These are phyloP conservation scores for Achaetomium macrosporum DNA, from an alignment of 2,329 filamentous ascomycete species.

Conservation along the genomic window DNA sequence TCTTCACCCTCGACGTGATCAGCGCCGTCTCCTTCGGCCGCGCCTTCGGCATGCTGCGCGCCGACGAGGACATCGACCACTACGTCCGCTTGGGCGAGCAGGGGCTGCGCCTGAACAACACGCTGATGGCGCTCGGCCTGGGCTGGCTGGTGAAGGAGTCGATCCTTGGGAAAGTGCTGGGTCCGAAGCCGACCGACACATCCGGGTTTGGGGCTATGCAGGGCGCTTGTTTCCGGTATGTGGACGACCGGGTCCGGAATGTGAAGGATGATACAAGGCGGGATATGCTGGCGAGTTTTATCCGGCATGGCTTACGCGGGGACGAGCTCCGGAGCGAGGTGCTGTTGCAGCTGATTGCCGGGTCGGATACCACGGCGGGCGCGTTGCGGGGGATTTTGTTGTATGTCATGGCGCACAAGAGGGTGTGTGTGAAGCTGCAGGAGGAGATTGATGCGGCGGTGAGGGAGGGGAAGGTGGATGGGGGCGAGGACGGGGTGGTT, in stretches of 20 bases:
- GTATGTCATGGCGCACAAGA: constrained; percentile 14
- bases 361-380: constrained; percentile 18
- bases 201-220: constrained; percentile 34
- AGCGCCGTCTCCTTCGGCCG: constrained; percentile 46
- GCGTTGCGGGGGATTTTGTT: constrained; percentile 16
- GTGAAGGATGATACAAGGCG: constrained; percentile 14
- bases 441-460: constrained; percentile 17
- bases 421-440: constrained; percentile 17
- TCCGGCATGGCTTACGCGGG: constrained; percentile 25
- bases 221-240: constrained; percentile 25
- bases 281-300: constrained; percentile 30
- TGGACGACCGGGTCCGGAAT: constrained; percentile 25
- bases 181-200: constrained; percentile 26
- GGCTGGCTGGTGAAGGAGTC: constrained; percentile 8
- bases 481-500: constrained; percentile 4
- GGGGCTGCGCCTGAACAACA: constrained; percentile 8
- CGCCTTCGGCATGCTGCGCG: constrained; percentile 42
- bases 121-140: constrained; percentile 7
- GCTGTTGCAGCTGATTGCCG: constrained; percentile 17
- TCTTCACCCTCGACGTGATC: constrained; percentile 52
- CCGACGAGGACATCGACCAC: constrained; percentile 42
- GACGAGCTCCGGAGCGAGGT: constrained; percentile 22
- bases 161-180: constrained; percentile 25
- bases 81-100: constrained; percentile 33
- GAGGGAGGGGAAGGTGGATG: neutral